These are phyloP conservation scores for Rhamnella rubrinervis DNA, from an alignment of 331 rosid genomes.

Conservation along the genomic window DNA sequence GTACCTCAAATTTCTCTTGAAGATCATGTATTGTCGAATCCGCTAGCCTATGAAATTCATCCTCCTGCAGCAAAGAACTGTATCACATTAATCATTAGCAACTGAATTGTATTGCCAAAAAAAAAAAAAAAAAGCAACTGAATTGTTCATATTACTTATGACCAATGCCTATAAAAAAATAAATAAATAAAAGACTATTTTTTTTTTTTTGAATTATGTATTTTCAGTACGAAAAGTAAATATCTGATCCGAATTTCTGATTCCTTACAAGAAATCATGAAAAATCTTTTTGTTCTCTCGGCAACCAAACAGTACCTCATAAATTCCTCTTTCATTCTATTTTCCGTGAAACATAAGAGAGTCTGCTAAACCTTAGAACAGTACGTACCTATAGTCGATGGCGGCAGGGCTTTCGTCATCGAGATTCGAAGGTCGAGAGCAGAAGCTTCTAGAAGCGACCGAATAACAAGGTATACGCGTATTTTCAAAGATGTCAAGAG, in stretches of 20 bases:
- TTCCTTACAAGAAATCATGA: not conserved
- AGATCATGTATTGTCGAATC: slow-evolving; percentile 68
- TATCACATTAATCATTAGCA: slow-evolving; percentile 47
- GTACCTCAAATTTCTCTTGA: slow-evolving; percentile 84
- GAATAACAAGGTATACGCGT: slow-evolving; percentile 16
- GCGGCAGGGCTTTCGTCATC: slow-evolving; percentile 51
- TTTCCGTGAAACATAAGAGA: not conserved
- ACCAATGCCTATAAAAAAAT: not conserved
- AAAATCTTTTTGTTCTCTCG: not conserved
- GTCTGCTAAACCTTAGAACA: not conserved
- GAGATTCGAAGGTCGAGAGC: slow-evolving; percentile 47
- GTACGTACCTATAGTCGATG: slow-evolving; percentile 64
- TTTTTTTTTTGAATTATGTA: no score
- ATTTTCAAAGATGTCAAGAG: not conserved
- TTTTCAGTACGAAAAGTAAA: not conserved
- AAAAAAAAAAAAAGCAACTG: not conserved
- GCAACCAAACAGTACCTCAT: not conserved
- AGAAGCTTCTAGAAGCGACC: slow-evolving; percentile 45
- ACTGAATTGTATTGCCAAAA: not conserved
- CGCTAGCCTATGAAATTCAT: slow-evolving; percentile 68
- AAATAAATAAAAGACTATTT: no score
- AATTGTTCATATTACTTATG: not conserved
- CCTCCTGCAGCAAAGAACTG: slow-evolving; percentile 76
- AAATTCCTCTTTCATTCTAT: not conserved
- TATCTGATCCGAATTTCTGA: no score